Evolutionary conservation across 176 grass and related monocot genomes (phyloP), one percentile per base, ranked within the genome.

Genomic region (Carex scoparia): DNA sequence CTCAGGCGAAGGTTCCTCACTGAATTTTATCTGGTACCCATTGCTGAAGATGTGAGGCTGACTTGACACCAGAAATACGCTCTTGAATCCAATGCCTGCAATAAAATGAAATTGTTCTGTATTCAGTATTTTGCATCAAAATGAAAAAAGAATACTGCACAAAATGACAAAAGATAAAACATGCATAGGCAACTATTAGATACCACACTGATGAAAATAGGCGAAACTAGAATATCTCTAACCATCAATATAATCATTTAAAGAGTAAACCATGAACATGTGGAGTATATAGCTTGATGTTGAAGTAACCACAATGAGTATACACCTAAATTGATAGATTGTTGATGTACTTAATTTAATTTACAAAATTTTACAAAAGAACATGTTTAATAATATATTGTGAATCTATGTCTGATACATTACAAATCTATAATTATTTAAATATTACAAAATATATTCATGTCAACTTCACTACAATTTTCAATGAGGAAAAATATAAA

Each of bases 1-100:
- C 59, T 97, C 94, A 46, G 84, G 33, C 33, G 91, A 94, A 4
- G 91, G 91, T 28, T 89, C 83, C 78, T 94, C 94, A 60, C 66
- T 87, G 16, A 97, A 97, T 38, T 81, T 93, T 15, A 97, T 97
- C 42, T 97, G 89, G 80, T 97, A 97, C 2, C 94, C 91, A 23
- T 97, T 97, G 79, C 94, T 97, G 81, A 94, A 97, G 46, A 97
- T 94, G 65, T 94, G 82, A 27, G 94, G 94, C 42, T 89, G 79
- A 8, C 84, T 87, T 0, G 94, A 92, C 73, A 97, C 87, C 15
- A 94, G 68, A 61, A 97, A 94, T 7, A 94, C 94, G 44, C 90
- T 94, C 71, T 94, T 97, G 49, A 97, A 97, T 4, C 94, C 94
- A 82, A 97, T 97, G 15, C 94, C 94, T 97, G 83, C 27, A 86